Percentiles rank a stretch among this genome's conserved stretches.
phyloP scores from a whole-genome alignment of 805 yeast genomes.

The Ogataea trehalophila region DNA sequence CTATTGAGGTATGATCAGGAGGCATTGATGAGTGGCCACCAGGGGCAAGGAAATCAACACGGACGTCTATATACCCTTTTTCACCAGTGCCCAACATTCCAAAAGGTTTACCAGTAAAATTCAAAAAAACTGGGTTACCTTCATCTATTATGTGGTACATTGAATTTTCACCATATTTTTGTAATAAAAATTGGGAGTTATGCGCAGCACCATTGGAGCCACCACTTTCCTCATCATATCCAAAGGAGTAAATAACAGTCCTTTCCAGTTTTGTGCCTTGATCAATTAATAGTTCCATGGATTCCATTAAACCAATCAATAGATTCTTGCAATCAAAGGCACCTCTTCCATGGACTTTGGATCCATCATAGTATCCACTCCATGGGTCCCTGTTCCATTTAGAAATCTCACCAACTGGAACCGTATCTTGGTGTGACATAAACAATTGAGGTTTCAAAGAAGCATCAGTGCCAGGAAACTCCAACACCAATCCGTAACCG shows the following conservation, averaged over 20 bases:
- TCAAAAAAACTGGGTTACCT: slow-evolving; percentile 42
- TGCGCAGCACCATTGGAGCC: slow-evolving; percentile 57
- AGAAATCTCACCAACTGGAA: slow-evolving; percentile 64
- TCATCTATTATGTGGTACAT: slow-evolving; percentile 67
- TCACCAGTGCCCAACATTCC: slow-evolving; percentile 57
- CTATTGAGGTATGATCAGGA: slow-evolving; percentile 74
- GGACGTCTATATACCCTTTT: slow-evolving; percentile 46
- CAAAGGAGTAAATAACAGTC: slow-evolving; percentile 58
- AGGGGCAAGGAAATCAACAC: slow-evolving; percentile 47
- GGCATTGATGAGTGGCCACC: slow-evolving; percentile 86
- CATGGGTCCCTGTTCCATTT: slow-evolving; percentile 69
- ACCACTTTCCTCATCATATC: slow-evolving; percentile 72
- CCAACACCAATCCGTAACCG: slow-evolving; percentile 54
- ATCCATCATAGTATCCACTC: slow-evolving; percentile 58
- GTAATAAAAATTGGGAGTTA: slow-evolving; percentile 41
- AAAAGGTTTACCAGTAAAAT: slow-evolving; percentile 41
- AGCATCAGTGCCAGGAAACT: slow-evolving; percentile 54
- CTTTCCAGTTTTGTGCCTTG: slow-evolving; percentile 56
- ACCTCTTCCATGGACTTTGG: slow-evolving; percentile 68
- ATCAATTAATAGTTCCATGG: slow-evolving; percentile 49
- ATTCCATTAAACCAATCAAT: slow-evolving; percentile 58
- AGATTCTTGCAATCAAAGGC: slow-evolving; percentile 66
- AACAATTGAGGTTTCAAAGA: slow-evolving; percentile 56
- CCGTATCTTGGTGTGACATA: slow-evolving; percentile 75
- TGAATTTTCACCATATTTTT: slow-evolving; percentile 53